Percentiles rank a stretch among this genome's conserved stretches.
These are phyloP conservation scores for Penicillium vulpinum DNA, from an alignment of 2,329 filamentous ascomycete genomes.

Conservation along the genomic window DNA sequence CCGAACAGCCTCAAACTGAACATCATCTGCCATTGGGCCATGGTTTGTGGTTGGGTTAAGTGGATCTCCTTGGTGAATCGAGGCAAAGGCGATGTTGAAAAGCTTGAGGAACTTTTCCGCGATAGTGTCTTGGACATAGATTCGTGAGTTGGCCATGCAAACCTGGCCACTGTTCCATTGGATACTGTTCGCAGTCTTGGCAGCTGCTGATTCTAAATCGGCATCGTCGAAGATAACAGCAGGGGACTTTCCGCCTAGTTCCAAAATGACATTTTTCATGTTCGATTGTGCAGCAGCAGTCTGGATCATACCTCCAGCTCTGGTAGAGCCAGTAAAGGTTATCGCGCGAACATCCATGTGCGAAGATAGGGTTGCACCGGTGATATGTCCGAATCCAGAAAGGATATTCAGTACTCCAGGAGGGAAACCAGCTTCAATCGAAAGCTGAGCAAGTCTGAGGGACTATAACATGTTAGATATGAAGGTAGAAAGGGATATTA, in stretches of 20 bases:
- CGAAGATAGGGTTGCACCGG: neutral
- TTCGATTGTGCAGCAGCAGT: neutral
- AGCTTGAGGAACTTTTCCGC: neutral
- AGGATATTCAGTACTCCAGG: neutral
- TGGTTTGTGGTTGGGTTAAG: neutral
- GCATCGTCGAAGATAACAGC: neutral
- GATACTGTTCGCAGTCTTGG: neutral
- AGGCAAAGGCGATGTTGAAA: neutral
- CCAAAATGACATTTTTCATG: neutral
- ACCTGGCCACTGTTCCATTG: neutral
- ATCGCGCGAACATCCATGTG: neutral
- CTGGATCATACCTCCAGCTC: neutral
- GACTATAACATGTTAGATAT: neutral
- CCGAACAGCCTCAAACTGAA: neutral
- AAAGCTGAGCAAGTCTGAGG: neutral
- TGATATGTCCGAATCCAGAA: neutral
- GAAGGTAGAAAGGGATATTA: too few species aligned
- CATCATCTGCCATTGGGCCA: neutral
- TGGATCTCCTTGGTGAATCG: neutral
- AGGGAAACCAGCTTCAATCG: neutral
- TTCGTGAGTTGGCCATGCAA: neutral
- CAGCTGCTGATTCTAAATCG: neutral
- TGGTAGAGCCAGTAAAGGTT: neutral
- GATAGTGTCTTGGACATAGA: neutral
- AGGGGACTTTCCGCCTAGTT: neutral